Evolutionary conservation across 2,329 filamentous ascomycete species (phyloP).

Genomic region (Zelopaecilomyces penicillatus): DNA sequence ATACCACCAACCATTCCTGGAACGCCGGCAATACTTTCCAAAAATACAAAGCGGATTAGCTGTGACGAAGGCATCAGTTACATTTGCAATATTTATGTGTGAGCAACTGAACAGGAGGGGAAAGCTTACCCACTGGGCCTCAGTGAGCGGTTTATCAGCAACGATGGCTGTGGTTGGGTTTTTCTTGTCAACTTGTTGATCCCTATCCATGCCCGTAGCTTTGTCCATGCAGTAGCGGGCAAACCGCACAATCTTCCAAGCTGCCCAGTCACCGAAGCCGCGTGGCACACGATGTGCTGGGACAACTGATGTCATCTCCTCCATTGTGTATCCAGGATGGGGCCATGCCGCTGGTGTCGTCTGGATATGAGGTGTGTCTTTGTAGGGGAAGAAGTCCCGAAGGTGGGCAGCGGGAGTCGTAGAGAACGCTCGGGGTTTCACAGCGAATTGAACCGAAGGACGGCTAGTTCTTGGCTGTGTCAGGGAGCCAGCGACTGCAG

Average conservation of each 20-base stretch:
- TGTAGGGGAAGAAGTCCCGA: conserved; percentile 54
- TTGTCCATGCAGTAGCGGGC: conserved; percentile 75
- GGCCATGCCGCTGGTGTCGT: conserved; percentile 59
- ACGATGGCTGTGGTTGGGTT: conserved; percentile 46
- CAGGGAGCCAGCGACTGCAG: conserved; percentile 5
- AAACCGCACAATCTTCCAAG: conserved; percentile 67
- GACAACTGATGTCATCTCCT: conserved; percentile 67
- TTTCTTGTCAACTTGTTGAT: conserved; percentile 56
- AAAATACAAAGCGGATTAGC: conserved; percentile 80
- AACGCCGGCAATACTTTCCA: conserved; percentile 90
- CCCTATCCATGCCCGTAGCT: conserved; percentile 64
- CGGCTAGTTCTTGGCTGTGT: conserved; percentile 4
- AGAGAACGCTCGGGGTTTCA: conserved; percentile 36
- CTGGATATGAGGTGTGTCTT: conserved; percentile 53
- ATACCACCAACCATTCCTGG: conserved; percentile 97
- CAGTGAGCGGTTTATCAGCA: conserved; percentile 58
- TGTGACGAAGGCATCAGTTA: conserved; percentile 11
- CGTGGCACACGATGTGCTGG: conserved; percentile 70
- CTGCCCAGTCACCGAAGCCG: conserved; percentile 68
- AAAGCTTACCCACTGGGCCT: conserved; percentile 65
- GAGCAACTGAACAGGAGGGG: too few species aligned
- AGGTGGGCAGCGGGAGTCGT: conserved; percentile 38
- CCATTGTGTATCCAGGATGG: conserved; percentile 64
- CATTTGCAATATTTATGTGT: conserved; percentile 8
- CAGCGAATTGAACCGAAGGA: too few species aligned